Conservation (phyloP, 805 yeast genomes). For the Candida silvatica region DNA sequence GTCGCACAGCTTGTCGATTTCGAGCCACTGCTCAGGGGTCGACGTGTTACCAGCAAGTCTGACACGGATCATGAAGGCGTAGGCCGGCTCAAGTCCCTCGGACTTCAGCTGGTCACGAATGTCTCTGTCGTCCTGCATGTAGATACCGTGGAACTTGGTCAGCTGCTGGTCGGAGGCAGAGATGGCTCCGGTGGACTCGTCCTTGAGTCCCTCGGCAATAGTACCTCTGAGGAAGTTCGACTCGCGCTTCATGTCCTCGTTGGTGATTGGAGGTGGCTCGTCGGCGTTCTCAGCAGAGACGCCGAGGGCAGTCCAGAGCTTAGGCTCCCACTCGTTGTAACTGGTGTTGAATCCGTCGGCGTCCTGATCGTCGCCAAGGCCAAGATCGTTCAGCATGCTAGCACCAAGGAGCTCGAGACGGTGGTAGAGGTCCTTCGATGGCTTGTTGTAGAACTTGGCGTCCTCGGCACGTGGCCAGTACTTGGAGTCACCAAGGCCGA, state of each 20-base stretch:
- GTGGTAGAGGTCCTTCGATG: slow-evolving; percentile 63
- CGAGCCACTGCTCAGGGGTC: slow-evolving; percentile 82
- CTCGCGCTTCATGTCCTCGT: slow-evolving; percentile 88
- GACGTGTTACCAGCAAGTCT: slow-evolving; percentile 92
- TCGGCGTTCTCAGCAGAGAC: slow-evolving; percentile 85
- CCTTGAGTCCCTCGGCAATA: slow-evolving; percentile 76
- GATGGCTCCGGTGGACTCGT: slow-evolving; percentile 83
- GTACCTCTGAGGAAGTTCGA: slow-evolving; percentile 91
- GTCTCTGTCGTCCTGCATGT: slow-evolving; percentile 98
- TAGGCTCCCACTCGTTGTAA: slow-evolving; percentile 79
- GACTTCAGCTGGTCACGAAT: slow-evolving; percentile 87
- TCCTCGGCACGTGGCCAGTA: slow-evolving; percentile 99
- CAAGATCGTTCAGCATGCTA: slow-evolving; percentile 61
- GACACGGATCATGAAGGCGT: slow-evolving; percentile 94
- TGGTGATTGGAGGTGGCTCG: slow-evolving; percentile 84
- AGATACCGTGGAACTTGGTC: slow-evolving; percentile 96
- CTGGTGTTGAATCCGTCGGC: slow-evolving; percentile 94
- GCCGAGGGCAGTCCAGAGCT: slow-evolving; percentile 81
- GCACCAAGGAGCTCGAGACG: slow-evolving; percentile 68
- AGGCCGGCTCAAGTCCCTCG: slow-evolving; percentile 91
- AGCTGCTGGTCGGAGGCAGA: slow-evolving; percentile 86
- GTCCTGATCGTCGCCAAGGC: slow-evolving; percentile 95
- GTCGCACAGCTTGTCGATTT: slow-evolving; percentile 74
- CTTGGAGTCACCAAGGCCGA: slow-evolving; percentile 74
- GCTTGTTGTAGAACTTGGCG: slow-evolving; percentile 88